These are phyloP conservation scores for Silene coronaria DNA, from an alignment of 179 eudicot species.

Conservation along the genomic window DNA sequence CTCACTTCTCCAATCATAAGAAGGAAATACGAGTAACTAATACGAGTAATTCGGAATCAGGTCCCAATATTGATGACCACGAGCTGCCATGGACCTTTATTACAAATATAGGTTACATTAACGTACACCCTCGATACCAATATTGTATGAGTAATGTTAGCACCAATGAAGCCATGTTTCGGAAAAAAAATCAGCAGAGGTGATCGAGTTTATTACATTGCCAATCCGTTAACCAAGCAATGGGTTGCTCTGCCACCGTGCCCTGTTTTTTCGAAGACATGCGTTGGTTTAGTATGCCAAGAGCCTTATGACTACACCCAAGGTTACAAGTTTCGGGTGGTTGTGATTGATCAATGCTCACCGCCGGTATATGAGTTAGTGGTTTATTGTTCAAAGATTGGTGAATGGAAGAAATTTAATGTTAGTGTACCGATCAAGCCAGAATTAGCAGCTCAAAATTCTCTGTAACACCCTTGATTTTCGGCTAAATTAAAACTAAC, in stretches of 20 bases:
- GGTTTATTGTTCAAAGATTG: not conserved
- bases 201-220: not conserved
- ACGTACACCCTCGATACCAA: too few species aligned
- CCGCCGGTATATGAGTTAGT: not conserved
- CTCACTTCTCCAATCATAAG: constrained; percentile 8
- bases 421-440: not conserved
- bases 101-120: too few species aligned
- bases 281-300: not conserved
- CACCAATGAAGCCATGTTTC: too few species aligned
- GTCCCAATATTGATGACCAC: not conserved
- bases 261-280: not conserved
- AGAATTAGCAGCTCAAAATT: not conserved
- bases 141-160: too few species aligned
- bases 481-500: too few species aligned
- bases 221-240: not conserved
- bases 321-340: not conserved
- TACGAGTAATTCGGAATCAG: not conserved
- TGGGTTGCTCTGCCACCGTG: constrained; percentile 6
- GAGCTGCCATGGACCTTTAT: not conserved
- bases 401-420: not conserved
- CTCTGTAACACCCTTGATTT: too few species aligned
- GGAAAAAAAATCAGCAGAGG: too few species aligned
- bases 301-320: not conserved
- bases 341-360: not conserved
- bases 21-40: not conserved